Percentiles rank a stretch among this genome's conserved stretches.
These are phyloP conservation scores for Bombardia bombarda DNA, from an alignment of 495 filamentous ascomycete genomes.

Conservation along the genomic window DNA sequence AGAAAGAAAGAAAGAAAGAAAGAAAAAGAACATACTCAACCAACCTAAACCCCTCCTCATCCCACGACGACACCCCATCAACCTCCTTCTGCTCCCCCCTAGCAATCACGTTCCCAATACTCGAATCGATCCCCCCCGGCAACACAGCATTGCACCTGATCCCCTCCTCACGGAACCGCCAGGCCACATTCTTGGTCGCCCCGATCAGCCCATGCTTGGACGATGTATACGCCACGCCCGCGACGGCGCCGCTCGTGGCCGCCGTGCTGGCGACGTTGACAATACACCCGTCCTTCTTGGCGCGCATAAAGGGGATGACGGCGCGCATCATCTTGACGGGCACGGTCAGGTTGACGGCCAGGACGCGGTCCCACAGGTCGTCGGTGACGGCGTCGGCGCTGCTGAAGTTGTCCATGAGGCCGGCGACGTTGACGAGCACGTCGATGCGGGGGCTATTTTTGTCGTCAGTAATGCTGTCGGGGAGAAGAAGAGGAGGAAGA, in stretches of 20 bases:
- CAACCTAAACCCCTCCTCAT: slow-evolving; percentile 16
- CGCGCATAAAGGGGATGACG: slow-evolving; percentile 28
- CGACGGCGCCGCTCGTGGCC: slow-evolving; percentile 26
- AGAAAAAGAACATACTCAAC: slow-evolving; percentile 10
- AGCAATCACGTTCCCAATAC: slow-evolving; percentile 13
- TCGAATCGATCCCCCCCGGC: slow-evolving; percentile 15
- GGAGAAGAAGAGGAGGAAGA: background rate
- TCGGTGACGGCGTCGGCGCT: slow-evolving; percentile 25
- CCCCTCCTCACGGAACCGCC: slow-evolving; percentile 31
- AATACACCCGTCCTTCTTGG: slow-evolving; percentile 25
- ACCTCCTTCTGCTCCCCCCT: background rate
- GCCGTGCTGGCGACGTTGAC: slow-evolving; percentile 35
- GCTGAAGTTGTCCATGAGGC: slow-evolving; percentile 29
- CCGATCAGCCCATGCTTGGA: slow-evolving; percentile 31
- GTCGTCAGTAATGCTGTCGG: background rate
- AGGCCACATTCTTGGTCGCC: slow-evolving; percentile 38
- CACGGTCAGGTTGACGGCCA: slow-evolving; percentile 29
- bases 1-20: background rate
- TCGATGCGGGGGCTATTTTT: slow-evolving; percentile 10
- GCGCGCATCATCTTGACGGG: slow-evolving; percentile 31
- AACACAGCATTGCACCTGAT: slow-evolving; percentile 19
- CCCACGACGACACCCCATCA: slow-evolving; percentile 1
- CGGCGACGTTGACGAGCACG: slow-evolving; percentile 33
- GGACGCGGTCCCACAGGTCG: slow-evolving; percentile 23
- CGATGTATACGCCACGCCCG: slow-evolving; percentile 34